These are phyloP conservation scores for Tricladium varicosporioides DNA, from an alignment of 2,329 filamentous ascomycete genomes.

Conservation along the genomic window DNA sequence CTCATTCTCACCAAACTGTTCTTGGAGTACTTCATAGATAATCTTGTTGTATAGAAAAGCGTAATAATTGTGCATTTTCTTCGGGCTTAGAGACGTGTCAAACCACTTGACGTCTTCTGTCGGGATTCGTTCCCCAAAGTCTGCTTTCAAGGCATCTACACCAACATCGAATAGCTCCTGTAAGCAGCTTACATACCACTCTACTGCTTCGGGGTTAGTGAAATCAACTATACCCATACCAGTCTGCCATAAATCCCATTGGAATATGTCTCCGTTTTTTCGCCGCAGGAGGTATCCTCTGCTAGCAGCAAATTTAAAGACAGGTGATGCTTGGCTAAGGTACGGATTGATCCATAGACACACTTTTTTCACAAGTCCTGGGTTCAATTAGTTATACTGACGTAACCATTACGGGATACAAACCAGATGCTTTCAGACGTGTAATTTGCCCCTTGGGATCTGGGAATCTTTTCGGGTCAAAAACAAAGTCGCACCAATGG, in stretches of 20 bases:
- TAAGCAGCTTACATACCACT: constrained; percentile 54
- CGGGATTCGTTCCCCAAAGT: constrained; percentile 62
- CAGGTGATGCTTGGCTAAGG: constrained; percentile 56
- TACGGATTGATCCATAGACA: constrained; percentile 65
- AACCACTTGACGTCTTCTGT: constrained; percentile 53
- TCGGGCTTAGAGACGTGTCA: constrained; percentile 48
- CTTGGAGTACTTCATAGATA: constrained; percentile 54
- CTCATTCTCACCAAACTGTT: constrained; percentile 46
- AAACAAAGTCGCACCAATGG: constrained; percentile 64
- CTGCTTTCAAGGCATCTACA: constrained; percentile 61
- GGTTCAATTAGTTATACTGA: not conserved
- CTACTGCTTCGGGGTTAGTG: constrained; percentile 56
- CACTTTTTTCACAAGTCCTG: constrained; percentile 41
- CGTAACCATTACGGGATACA: not conserved
- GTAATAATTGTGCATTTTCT: constrained; percentile 64
- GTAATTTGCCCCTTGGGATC: constrained; percentile 54
- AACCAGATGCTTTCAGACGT: constrained; percentile 48
- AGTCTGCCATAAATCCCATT: constrained; percentile 64
- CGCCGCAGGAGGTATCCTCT: constrained; percentile 60
- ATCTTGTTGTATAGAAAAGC: constrained; percentile 59
- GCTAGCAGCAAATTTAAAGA: constrained; percentile 54
- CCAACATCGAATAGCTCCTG: constrained; percentile 55
- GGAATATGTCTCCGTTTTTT: constrained; percentile 57
- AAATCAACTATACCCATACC: constrained; percentile 64
- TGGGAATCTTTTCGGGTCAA: constrained; percentile 56